Evolutionary conservation across 768 basidiomycete species (phyloP).

Genomic region (Cystofilobasidium ferigula): DNA sequence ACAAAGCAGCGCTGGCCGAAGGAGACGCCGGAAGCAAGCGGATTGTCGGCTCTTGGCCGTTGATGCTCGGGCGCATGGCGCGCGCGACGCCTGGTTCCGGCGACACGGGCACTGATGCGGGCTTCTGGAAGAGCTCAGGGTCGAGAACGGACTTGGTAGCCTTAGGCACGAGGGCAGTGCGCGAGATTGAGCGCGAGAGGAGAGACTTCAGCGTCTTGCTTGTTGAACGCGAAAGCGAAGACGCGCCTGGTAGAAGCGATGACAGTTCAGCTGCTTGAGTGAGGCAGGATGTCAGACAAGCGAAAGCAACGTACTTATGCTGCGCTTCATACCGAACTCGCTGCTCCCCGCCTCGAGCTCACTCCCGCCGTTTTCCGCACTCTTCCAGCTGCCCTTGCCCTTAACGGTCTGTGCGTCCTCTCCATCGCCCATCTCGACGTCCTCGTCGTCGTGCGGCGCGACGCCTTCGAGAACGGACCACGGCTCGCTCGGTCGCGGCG

Average conservation of each 20-base stretch:
- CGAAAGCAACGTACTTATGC: not conserved
- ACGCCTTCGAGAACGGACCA: conserved; percentile 15
- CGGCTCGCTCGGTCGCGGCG: conserved; percentile 13
- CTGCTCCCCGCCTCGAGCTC: not conserved
- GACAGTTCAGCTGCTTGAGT: not conserved
- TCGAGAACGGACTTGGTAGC: not conserved
- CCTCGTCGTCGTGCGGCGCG: not conserved
- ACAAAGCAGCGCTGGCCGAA: not conserved
- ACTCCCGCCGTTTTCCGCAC: conserved; percentile 15
- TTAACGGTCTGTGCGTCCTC: not conserved
- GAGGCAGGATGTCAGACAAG: not conserved
- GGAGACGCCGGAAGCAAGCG: conserved; percentile 6
- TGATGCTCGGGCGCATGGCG: conserved; percentile 8
- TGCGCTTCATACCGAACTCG: conserved; percentile 13
- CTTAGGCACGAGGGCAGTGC: not conserved
- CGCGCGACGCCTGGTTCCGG: conserved; percentile 4
- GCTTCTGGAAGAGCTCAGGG: not conserved
- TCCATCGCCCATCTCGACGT: not conserved
- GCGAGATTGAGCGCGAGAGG: not conserved
- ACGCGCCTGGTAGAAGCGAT: not conserved
- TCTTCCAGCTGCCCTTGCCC: conserved; percentile 15
- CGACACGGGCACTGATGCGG: not conserved
- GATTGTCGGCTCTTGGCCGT: conserved; percentile 8
- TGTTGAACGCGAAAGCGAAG: conserved; percentile 6
- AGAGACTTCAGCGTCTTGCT: conserved; percentile 12